A percentile compares a stretch with the other conserved stretches of the same genome.
phyloP scores from a whole-genome alignment of 2,329 filamentous ascomycete genomes.

The Fusarium proliferatum region DNA sequence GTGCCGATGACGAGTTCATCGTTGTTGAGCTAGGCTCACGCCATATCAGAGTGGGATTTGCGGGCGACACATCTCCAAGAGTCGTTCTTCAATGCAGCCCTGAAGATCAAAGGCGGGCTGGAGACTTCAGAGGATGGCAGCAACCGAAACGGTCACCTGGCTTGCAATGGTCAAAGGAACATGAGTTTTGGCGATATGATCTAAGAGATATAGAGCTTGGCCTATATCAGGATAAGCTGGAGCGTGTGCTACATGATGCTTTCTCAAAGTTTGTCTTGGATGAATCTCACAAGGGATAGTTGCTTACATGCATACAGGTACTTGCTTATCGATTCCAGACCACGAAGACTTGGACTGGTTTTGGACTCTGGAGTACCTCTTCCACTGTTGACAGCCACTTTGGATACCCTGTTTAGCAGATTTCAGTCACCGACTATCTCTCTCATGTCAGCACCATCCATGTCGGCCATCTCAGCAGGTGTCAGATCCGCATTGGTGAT shows the following conservation, averaged over 20 bases:
- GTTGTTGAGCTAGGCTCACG: slow-evolving; percentile 86
- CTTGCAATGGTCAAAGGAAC: slow-evolving; percentile 69
- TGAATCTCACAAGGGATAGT: background rate
- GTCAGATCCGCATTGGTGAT: slow-evolving; percentile 87
- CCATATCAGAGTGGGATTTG: slow-evolving; percentile 84
- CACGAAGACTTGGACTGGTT: slow-evolving; percentile 78
- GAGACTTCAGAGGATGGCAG: slow-evolving; percentile 82
- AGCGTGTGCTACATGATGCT: slow-evolving; percentile 81
- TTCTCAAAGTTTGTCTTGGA: slow-evolving; percentile 74
- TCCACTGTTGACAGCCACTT: slow-evolving; percentile 77
- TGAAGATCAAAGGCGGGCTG: slow-evolving; percentile 79
- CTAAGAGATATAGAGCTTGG: slow-evolving; percentile 78
- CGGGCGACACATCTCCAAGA: slow-evolving; percentile 84
- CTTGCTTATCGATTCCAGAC: slow-evolving; percentile 78
- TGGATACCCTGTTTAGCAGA: slow-evolving; percentile 82
- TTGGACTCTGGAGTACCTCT: slow-evolving; percentile 82
- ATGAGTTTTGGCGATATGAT: slow-evolving; percentile 84
- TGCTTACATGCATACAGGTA: slow-evolving; percentile 56
- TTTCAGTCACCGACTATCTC: slow-evolving; percentile 86
- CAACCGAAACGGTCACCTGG: slow-evolving; percentile 59
- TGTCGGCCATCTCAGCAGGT: slow-evolving; percentile 81
- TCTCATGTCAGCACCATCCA: slow-evolving; percentile 80
- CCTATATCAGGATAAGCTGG: slow-evolving; percentile 86
- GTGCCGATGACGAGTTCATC: slow-evolving; percentile 84
- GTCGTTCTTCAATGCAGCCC: slow-evolving; percentile 76